Conservation (phyloP, 2,329 filamentous ascomycete genomes). For the Lachnellula arida region DNA sequence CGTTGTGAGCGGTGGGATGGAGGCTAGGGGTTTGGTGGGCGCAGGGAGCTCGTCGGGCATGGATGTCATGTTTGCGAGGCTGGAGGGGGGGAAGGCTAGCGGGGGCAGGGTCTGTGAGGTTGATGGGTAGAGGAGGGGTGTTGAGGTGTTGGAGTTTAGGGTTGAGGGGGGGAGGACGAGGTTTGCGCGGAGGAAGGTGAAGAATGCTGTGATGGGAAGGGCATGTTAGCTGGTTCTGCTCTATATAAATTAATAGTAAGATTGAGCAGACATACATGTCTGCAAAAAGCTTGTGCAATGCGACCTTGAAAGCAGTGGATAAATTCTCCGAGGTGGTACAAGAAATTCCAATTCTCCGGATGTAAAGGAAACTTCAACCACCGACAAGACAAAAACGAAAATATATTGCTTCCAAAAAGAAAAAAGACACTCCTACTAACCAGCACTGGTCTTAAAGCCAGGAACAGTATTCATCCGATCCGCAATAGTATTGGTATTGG, state of each 20-base stretch:
- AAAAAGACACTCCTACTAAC: constrained; percentile 39
- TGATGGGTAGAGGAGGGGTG: constrained; percentile 56
- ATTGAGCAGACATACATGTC: too few species aligned
- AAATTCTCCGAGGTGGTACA: too few species aligned
- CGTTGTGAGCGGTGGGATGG: constrained; percentile 60
- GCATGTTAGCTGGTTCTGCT: neutral
- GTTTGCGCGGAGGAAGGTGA: constrained; percentile 76
- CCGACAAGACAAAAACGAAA: neutral
- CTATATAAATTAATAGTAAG: too few species aligned
- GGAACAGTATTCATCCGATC: constrained; percentile 53
- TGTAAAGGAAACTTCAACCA: neutral
- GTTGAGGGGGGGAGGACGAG: constrained; percentile 57
- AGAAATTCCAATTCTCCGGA: too few species aligned
- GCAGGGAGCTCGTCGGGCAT: constrained; percentile 30
- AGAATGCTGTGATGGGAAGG: constrained; percentile 57
- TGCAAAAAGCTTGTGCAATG: too few species aligned
- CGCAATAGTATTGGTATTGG: constrained; percentile 40
- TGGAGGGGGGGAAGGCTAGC: constrained; percentile 30
- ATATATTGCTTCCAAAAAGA: constrained; percentile 13
- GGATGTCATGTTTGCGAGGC: constrained; percentile 35
- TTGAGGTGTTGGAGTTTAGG: constrained; percentile 54
- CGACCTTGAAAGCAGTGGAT: too few species aligned
- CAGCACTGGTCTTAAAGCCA: constrained; percentile 54
- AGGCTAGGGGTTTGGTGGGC: constrained; percentile 36
- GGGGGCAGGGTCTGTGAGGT: constrained; percentile 37